Base-by-base conservation (phyloP, 306 rosid species). In the Malus domestica region DNA sequence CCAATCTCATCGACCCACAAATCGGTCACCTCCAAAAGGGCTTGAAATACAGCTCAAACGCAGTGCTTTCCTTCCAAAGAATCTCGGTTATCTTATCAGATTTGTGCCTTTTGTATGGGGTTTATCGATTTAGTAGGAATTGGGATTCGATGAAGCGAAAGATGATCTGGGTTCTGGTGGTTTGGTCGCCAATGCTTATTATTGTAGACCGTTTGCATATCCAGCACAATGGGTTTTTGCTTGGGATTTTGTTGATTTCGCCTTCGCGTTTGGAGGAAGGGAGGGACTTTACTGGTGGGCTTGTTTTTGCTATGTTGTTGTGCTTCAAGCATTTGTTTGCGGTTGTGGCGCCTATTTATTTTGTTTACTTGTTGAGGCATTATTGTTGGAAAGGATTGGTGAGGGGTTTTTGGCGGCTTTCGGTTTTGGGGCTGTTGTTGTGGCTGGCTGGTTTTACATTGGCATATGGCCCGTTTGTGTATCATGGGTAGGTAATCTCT, bases 261-360 rank as follows among this genome's bases (percentile, higher is more conserved):
- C 91, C 88, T 72, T 92, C 97, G 29, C 88, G 58, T 88, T 80
- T 95, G 88, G 92, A 89, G 87, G 92, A 95, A 82, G 97, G 92
- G 69, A 95, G 82, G 83, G 97, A 92, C 83, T 86, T 92, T 91
- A 70, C 74, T 79, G 98, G 97, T 42, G 98, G 98, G 23, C 77
- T 88, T 76, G 68, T 76, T 67, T 90, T 95, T 77, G 96, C 97
- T 18, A 74, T 80, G 71, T 80, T 95, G 22, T 63, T 90, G 89
- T 95, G 97, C 78, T 90, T 90, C 66, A 95, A 95, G 83, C 97
- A 95, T 86, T 89, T 95, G 82, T 95, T 92, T 88, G 96, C 92
- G 0, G 97, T 92, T 33, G 97, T 93, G 68, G 98, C 92, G 0
- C 98, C 98, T 0, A 89, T 95, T 58, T 95, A 90, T 83, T 90